A percentile compares a stretch with the other conserved stretches of the same genome.
Evolutionary conservation across 257 asterid genomes (phyloP).

Genomic region (Schizonepeta tenuifolia): DNA sequence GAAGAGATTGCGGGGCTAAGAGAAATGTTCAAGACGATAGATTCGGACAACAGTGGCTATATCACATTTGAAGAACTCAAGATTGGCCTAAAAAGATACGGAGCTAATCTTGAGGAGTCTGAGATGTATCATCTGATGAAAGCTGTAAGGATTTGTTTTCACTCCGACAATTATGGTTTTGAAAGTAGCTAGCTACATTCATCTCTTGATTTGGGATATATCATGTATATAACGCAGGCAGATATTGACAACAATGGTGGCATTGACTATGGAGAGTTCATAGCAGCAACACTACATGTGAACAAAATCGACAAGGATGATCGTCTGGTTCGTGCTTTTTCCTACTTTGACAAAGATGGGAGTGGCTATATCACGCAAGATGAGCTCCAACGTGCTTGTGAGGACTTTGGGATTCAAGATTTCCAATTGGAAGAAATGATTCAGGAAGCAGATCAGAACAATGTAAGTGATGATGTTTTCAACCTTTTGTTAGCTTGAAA

Average conservation of each 20-base stretch:
- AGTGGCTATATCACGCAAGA: slow-evolving; percentile 53
- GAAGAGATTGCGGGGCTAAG: slow-evolving; percentile 53
- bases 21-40: slow-evolving; percentile 49
- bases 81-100: slow-evolving; percentile 44
- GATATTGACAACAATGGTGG: slow-evolving; percentile 52
- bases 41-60: slow-evolving; percentile 46
- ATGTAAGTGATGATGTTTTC: slow-evolving; percentile 28
- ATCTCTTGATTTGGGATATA: not conserved
- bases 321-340: slow-evolving; percentile 44
- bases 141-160: slow-evolving; percentile 37
- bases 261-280: slow-evolving; percentile 57
- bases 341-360: slow-evolving; percentile 53
- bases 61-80: slow-evolving; percentile 55
- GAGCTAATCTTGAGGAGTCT: slow-evolving; percentile 51
- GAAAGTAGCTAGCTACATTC: too few relatives aligned
- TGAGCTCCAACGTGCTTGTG: slow-evolving; percentile 53
- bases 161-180: too few relatives aligned
- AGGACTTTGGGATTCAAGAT: slow-evolving; percentile 47
- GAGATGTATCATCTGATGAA: slow-evolving; percentile 43
- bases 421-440: slow-evolving; percentile 44
- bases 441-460: slow-evolving; percentile 48
- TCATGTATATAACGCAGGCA: slow-evolving; percentile 35
- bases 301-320: slow-evolving; percentile 50
- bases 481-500: not conserved
- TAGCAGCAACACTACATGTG: slow-evolving; percentile 50